Base-by-base conservation (phyloP, 2,329 filamentous ascomycete species). In the Scleromitrula shiraiana region DNA sequence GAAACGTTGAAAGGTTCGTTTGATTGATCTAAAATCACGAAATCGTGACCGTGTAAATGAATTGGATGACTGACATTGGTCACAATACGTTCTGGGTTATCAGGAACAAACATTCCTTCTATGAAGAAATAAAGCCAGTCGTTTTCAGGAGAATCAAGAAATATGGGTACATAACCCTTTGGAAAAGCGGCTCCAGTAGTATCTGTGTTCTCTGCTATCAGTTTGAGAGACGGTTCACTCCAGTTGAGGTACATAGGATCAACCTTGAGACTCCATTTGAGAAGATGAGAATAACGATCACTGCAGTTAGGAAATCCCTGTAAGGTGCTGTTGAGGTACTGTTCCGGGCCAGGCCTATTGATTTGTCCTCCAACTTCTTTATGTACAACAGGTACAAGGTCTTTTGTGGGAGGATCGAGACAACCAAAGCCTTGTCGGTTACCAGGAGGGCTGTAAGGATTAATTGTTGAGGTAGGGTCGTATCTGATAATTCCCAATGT, bases 1-100 rank as follows among this genome's bases (percentile, higher is more conserved):
- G 19, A 23, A 17, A n/a, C n/a, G 8, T 24, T 7, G 8, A 24
- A 41, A 4, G 38, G 38, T 4, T n/a, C 22, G n/a, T 19, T 22
- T 2, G 23, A 41, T 41, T 74, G 72, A 23, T 76, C 68, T 1
- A 88, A 69, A 37, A 87, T 65, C 59, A 77, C 82, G 68, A 86
- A 82, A 67, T 86, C 82, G 64, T 82, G 77, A 15, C 81, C 81
- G 66, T 87, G 82, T 4, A 85, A 62, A 63, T 86, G 82, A 62
- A 85, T 80, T 0, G 82, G 80, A 55, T 85, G 75, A 2, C 72
- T 15, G 10, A 5, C 15, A 1, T 5, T 5, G n/a, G 19, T 19
- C 4, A 29, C 38, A 5, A 2, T 1, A 73, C 23, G 8, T 35
- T 8, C 55, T 37, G 78, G 20, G 12, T 29, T 2, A 83, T 58